Conservation (phyloP, 805 yeast genomes). For the Aciculoconidium aculeatum region DNA sequence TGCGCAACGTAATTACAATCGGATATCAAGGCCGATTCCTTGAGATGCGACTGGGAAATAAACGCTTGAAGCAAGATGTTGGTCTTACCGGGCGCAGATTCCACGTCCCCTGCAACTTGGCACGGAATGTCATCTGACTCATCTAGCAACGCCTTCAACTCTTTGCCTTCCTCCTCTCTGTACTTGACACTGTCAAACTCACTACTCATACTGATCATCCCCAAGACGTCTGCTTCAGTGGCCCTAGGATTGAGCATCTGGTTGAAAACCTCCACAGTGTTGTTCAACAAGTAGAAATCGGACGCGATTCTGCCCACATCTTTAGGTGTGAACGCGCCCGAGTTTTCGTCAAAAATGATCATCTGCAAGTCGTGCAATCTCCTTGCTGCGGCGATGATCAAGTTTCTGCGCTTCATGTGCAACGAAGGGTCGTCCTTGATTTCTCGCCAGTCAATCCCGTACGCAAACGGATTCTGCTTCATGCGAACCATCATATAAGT, state of each 20-base stretch:
- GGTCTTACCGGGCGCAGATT: conserved; percentile 78
- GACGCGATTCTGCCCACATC: conserved; percentile 94
- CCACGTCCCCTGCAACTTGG: conserved; percentile 73
- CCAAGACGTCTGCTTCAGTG: conserved; percentile 84
- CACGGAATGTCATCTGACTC: conserved; percentile 52
- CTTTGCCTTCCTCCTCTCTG: conserved; percentile 81
- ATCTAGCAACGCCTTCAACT: conserved; percentile 58
- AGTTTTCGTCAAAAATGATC: conserved; percentile 85
- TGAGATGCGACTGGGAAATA: conserved; percentile 67
- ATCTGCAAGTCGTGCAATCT: conserved; percentile 82
- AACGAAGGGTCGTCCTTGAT: conserved; percentile 77
- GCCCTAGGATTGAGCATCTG: conserved; percentile 78
- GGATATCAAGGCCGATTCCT: conserved; percentile 76
- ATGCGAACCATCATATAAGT: conserved; percentile 91
- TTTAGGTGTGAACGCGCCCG: conserved; percentile 74
- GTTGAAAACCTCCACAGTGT: conserved; percentile 84
- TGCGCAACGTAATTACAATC: conserved; percentile 94
- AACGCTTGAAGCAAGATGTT: conserved; percentile 83
- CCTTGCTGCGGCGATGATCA: conserved; percentile 77
- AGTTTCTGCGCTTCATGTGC: conserved; percentile 62
- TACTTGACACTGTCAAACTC: conserved; percentile 89
- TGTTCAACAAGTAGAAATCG: conserved; percentile 81
- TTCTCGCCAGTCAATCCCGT: conserved; percentile 87
- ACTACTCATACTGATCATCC: conserved; percentile 85
- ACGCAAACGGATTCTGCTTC: conserved; percentile 89